phyloP scores from a whole-genome alignment of 306 rosid species.

The Chamaecrista fasciculata region DNA sequence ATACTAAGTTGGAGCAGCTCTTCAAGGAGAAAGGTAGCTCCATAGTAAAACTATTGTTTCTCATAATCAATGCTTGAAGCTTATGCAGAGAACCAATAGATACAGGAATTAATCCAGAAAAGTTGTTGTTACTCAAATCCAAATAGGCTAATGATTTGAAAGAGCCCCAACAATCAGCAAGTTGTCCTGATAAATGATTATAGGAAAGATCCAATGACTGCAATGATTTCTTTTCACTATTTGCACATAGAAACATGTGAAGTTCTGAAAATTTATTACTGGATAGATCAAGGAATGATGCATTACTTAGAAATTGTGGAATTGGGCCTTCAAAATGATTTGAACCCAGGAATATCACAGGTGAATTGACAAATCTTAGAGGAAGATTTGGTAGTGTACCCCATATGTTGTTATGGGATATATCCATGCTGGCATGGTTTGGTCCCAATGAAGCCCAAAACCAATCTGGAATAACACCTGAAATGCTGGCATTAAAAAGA shows the following conservation, averaged over 20 bases:
- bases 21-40: slow-evolving; percentile 8
- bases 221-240: background rate
- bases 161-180: slow-evolving; percentile 27
- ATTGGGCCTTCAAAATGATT: slow-evolving; percentile 25
- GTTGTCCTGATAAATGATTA: background rate
- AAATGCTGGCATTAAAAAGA: background rate
- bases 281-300: background rate
- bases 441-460: slow-evolving; percentile 6
- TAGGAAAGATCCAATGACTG: slow-evolving; percentile 4
- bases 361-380: rapidly evolving
- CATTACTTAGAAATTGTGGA: slow-evolving; percentile 4
- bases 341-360: background rate
- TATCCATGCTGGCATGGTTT: background rate
- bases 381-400: slow-evolving; percentile 17
- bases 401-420: background rate
- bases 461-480: slow-evolving; percentile 6
- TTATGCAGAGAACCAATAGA: slow-evolving; percentile 15
- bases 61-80: background rate
- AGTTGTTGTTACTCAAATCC: slow-evolving; percentile 4
- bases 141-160: slow-evolving; percentile 13
- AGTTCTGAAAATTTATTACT: slow-evolving; percentile 13
- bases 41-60: slow-evolving; percentile 12
- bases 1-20: slow-evolving; percentile 12
- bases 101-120: background rate
- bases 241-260: background rate